phyloP scores from a whole-genome alignment of 2,329 filamentous ascomycete species.

The Trichoderma lentiforme region DNA sequence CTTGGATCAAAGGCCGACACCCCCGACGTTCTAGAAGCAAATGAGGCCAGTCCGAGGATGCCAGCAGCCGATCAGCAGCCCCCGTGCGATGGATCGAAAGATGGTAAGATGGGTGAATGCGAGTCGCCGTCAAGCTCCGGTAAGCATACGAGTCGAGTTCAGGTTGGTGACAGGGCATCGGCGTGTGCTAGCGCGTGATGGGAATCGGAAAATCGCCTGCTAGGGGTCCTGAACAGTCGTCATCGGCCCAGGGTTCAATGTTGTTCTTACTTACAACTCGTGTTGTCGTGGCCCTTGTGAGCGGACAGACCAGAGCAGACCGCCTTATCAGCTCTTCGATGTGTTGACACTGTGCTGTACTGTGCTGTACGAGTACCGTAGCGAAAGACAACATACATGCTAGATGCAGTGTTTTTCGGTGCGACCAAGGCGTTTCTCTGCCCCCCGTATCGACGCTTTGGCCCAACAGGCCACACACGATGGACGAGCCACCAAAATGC shows the following conservation, averaged over 20 bases:
- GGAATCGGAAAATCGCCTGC: not conserved
- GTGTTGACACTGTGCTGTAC: not conserved
- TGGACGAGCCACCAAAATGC: conserved; percentile 10
- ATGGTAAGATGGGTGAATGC: not conserved
- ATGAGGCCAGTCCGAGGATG: not conserved
- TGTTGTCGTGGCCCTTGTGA: not conserved
- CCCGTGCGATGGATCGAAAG: not conserved
- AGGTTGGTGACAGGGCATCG: not conserved
- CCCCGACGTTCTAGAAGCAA: conserved; percentile 2
- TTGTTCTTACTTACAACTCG: not conserved
- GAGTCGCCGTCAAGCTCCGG: not conserved
- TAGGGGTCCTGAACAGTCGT: not conserved
- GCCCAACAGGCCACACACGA: not conserved
- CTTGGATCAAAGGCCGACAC: not conserved
- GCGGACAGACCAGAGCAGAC: not conserved
- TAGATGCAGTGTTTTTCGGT: not conserved
- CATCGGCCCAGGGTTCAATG: not conserved
- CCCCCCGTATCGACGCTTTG: not conserved
- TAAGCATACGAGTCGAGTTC: not conserved
- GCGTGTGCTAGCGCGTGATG: not conserved
- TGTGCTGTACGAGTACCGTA: not conserved
- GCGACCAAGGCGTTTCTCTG: not conserved
- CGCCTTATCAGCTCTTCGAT: not conserved
- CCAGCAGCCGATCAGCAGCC: not conserved
- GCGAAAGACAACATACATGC: not conserved